A percentile compares a stretch with the other conserved stretches of the same genome.
Evolutionary conservation across 805 yeast genomes (phyloP).

Genomic region (Grigorovia transvaalensis): DNA sequence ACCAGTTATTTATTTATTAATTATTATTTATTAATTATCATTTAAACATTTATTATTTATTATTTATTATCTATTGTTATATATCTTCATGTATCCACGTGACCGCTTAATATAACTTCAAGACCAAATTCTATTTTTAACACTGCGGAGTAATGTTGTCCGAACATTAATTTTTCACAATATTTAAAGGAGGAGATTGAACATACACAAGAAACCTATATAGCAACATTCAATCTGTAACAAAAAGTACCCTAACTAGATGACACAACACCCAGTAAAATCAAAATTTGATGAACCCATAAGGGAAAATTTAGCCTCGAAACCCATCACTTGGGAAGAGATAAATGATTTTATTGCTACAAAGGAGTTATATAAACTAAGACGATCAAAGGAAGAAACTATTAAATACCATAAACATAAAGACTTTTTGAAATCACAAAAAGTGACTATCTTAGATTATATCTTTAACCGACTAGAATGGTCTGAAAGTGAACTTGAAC

Average conservation of each 20-base stretch:
- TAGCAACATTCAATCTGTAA: too few species aligned
- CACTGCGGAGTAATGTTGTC: neutral
- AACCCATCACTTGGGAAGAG: slow-evolving; percentile 36
- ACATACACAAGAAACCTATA: too few species aligned
- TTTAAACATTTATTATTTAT: neutral
- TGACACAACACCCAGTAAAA: neutral
- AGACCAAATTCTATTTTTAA: neutral
- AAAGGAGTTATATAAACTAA: slow-evolving; percentile 38
- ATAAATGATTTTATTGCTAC: slow-evolving; percentile 29
- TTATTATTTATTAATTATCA: neutral
- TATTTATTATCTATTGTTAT: neutral
- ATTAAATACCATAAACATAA: slow-evolving; percentile 39
- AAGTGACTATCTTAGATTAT: slow-evolving; percentile 38
- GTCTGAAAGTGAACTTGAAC: slow-evolving; percentile 29
- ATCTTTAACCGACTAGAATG: slow-evolving; percentile 43
- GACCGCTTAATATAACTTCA: too few species aligned
- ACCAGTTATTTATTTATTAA: neutral
- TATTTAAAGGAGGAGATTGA: neutral
- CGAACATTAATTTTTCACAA: neutral
- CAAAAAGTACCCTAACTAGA: neutral
- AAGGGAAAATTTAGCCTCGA: slow-evolving; percentile 1
- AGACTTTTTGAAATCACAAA: slow-evolving; percentile 25
- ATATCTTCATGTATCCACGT: too few species aligned
- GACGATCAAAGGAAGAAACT: slow-evolving; percentile 38
- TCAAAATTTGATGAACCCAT: slow-evolving; percentile 1